Conservation (phyloP, 2,329 filamentous ascomycete species). For the Dactylellina leptospora region DNA sequence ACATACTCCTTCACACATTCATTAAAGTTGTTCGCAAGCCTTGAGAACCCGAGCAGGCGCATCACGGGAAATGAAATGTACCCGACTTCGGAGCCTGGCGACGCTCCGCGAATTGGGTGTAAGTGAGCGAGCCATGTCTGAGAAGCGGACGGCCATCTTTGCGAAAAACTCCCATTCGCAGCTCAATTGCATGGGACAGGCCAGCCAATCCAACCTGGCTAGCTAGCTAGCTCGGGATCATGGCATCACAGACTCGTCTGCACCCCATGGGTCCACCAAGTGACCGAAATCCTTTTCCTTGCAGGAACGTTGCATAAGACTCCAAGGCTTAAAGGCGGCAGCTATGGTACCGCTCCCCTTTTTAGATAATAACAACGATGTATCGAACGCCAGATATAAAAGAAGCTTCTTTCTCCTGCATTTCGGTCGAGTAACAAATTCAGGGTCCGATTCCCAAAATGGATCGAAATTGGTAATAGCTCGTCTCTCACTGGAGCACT, state of each 20-base stretch:
- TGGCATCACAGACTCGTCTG: constrained; percentile 5
- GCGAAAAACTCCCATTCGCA: neutral
- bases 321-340: neutral
- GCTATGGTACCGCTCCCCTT: neutral
- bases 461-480: constrained; percentile 50
- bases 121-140: neutral
- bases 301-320: constrained; percentile 26
- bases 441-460: constrained; percentile 35
- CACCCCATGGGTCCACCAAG: constrained; percentile 35
- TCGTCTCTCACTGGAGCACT: constrained; percentile 37
- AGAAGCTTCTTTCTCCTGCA: constrained; percentile 45
- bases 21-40: neutral
- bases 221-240: neutral
- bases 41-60: neutral
- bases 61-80: neutral
- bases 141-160: neutral
- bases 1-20: neutral
- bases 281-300: constrained; percentile 36
- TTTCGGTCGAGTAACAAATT: constrained; percentile 45
- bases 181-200: neutral
- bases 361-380: constrained; percentile 14
- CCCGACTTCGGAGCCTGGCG: constrained; percentile 40
- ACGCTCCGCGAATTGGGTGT: constrained; percentile 29
- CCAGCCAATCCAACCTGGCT: neutral
- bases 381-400: constrained; percentile 11